Base-by-base conservation (phyloP, 2,329 filamentous ascomycete species). In the Exophiala sideris region DNA sequence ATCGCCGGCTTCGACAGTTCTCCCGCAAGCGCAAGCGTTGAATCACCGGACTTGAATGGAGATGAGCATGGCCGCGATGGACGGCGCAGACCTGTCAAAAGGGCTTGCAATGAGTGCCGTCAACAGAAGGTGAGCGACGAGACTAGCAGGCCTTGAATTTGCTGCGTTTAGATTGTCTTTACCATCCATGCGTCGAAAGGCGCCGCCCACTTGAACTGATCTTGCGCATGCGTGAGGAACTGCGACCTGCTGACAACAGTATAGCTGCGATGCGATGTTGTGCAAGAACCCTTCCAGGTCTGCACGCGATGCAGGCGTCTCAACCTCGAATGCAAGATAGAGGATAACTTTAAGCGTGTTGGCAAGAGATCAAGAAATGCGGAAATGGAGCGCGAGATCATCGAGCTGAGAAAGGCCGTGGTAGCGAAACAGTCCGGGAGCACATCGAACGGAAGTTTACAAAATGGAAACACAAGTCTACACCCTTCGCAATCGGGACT, bases 31-130 rank as follows among this genome's bases (percentile, higher is more conserved):
- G 41, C 41, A 16, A 78, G 75, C 62, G 65, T 71, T 20, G 63
- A 63, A 45, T 64, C 62, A 42, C 57, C 56, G 7, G 62, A 65
- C 24, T 40, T 50, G 18, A 72, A 76, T 44, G 74, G 73, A 61
- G 67, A 66, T 52, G 73, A 76, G 24, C 77, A 77, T 38, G 68
- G 67, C 41, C 72, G 52, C 21, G 57, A 32, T 62, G 59, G 44
- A 68, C 70, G 40, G 73, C 75, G 58, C 73, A 76, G 54, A 71
- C 76, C 76, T 2, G 73, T 78, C 58, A 84, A 86, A 71, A 76
- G 84, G 64, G 84, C 84, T 16, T 87, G 84, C 68, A 86, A 86
- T 67, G 83, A 87, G 66, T 87, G 84, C 67, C 76, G 84, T 46
- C 84, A 87, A 69, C 84, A 87, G 65, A 87, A 87, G 76, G 84